Conservation (phyloP, 768 basidiomycete species). For the Pleurotus citrinopileatus region DNA sequence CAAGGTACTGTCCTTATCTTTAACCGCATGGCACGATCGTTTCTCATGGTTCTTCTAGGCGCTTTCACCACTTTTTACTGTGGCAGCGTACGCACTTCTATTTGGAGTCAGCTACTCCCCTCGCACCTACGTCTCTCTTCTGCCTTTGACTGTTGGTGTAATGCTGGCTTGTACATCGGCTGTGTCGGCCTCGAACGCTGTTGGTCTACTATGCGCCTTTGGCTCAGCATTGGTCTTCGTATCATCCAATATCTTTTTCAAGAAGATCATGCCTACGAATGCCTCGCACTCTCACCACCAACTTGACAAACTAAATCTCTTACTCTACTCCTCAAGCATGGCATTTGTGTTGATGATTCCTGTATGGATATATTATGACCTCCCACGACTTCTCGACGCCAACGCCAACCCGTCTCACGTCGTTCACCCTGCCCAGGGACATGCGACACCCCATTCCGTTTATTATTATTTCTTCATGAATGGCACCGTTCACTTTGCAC, state of each 20-base stretch:
- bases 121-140: conserved; percentile 87
- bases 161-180: conserved; percentile 98
- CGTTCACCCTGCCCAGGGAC: conserved; percentile 43
- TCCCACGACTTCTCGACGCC: conserved; percentile 59
- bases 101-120: conserved; percentile 93
- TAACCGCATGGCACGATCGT: neutral
- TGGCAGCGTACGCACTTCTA: conserved; percentile 89
- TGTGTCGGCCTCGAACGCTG: conserved; percentile 78
- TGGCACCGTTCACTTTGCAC: conserved; percentile 93
- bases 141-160: conserved; percentile 95
- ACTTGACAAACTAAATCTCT: conserved; percentile 94
- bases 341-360: conserved; percentile 97
- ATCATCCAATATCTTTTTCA: conserved; percentile 98
- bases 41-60: conserved; percentile 51
- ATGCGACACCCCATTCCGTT: conserved; percentile 58
- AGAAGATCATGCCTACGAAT: conserved; percentile 87
- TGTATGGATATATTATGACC: conserved; percentile 89
- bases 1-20: conserved; percentile 62
- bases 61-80: conserved; percentile 94
- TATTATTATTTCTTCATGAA: conserved; percentile 87
- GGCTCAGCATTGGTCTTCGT: conserved; percentile 97
- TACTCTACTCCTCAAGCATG: conserved; percentile 91
- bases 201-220: conserved; percentile 93
- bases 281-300: conserved; percentile 51
- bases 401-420: conserved; percentile 37